These are phyloP conservation scores for Phoenix dactylifera DNA, from an alignment of 176 grass and related monocot genomes.

Conservation along the genomic window DNA sequence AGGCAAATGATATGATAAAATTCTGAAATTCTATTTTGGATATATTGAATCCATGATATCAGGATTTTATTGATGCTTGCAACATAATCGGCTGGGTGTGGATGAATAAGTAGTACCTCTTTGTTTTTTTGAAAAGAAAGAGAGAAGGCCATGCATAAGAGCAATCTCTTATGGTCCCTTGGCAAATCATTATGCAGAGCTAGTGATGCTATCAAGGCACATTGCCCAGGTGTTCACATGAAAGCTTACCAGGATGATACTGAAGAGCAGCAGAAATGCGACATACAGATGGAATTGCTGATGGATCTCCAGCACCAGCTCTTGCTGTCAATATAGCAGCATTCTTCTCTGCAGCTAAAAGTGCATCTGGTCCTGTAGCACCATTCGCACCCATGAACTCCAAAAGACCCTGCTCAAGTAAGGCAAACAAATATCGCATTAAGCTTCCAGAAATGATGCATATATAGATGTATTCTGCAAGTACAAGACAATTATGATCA, in stretches of 20 bases:
- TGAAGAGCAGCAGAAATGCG: conserved; percentile 79
- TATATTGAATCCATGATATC: too few relatives aligned
- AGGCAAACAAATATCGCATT: not conserved
- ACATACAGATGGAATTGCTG: conserved; percentile 84
- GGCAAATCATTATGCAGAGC: too few relatives aligned
- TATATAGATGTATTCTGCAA: conserved; percentile 2
- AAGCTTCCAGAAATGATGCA: not conserved
- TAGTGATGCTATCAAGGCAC: too few relatives aligned
- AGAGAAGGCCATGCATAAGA: too few relatives aligned
- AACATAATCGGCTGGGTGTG: too few relatives aligned
- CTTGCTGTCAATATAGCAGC: conserved; percentile 80
- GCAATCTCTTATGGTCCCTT: too few relatives aligned
- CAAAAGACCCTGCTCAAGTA: conserved; percentile 57
- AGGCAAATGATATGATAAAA: too few relatives aligned
- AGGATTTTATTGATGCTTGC: too few relatives aligned
- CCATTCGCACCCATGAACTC: conserved; percentile 66
- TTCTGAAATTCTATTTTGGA: too few relatives aligned
- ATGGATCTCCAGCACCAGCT: conserved; percentile 95
- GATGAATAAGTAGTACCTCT: too few relatives aligned
- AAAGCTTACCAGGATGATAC: conserved; percentile 50
- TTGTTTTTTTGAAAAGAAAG: too few relatives aligned
- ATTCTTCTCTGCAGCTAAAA: conserved; percentile 78
- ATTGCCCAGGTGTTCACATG: not conserved
- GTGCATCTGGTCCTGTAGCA: conserved; percentile 66
- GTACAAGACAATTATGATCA: not conserved